Percentiles rank a stretch among this genome's conserved stretches.
Conservation (phyloP, 2,329 filamentous ascomycete species). For the Emergomyces orientalis region DNA sequence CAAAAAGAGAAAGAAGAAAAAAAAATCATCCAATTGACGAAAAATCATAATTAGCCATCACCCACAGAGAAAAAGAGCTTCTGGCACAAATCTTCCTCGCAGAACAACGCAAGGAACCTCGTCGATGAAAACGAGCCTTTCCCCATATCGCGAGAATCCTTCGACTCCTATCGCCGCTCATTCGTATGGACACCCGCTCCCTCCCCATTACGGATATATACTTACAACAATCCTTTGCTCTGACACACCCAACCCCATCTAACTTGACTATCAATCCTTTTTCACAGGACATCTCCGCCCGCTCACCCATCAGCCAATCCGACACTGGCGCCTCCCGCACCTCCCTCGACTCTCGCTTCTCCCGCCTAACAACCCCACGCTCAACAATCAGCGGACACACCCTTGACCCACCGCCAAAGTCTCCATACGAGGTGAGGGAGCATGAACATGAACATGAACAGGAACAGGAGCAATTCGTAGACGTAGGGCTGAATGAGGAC, state of each 20-base stretch:
- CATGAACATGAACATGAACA: conserved; percentile 35
- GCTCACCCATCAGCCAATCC: conserved; percentile 59
- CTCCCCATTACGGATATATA: background rate
- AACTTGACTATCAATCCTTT: background rate
- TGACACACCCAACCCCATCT: background rate
- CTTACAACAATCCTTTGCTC: conserved; percentile 1
- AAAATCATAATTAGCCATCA: conserved; percentile 55
- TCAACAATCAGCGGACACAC: conserved; percentile 49
- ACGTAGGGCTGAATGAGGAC: conserved; percentile 78
- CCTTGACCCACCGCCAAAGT: conserved; percentile 40
- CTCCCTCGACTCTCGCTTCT: conserved; percentile 67
- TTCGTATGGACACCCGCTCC: conserved; percentile 58
- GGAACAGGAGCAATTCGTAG: conserved; percentile 75
- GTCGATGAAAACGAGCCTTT: conserved; percentile 83
- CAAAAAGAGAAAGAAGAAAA: conserved; percentile 14
- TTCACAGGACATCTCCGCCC: conserved; percentile 75
- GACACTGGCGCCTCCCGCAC: conserved; percentile 56
- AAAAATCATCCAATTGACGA: background rate
- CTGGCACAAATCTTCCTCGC: conserved; percentile 53
- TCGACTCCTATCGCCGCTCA: conserved; percentile 90
- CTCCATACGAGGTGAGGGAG: conserved; percentile 56
- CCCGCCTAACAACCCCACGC: conserved; percentile 52
- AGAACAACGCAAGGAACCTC: conserved; percentile 50
- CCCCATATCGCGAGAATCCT: conserved; percentile 90
- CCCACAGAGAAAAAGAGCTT: conserved; percentile 74